Evolutionary conservation across 2,329 filamentous ascomycete genomes (phyloP).

Genomic region (Penicillium hordei): DNA sequence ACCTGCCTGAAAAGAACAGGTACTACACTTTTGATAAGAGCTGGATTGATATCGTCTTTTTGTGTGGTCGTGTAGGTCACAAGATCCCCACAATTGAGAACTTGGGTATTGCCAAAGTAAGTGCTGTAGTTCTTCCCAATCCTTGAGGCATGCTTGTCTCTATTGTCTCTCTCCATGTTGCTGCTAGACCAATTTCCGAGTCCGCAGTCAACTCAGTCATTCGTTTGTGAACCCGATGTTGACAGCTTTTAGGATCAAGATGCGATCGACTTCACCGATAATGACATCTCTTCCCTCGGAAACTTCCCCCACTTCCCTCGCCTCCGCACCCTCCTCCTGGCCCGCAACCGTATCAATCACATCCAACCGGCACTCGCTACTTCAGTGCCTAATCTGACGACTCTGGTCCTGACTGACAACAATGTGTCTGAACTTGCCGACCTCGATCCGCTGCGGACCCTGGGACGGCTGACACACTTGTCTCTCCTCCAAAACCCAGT

Average conservation of each 20-base stretch:
- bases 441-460: constrained; percentile 72
- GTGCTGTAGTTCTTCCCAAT: constrained; percentile 39
- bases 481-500: constrained; percentile 85
- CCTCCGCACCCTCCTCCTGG: constrained; percentile 81
- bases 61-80: constrained; percentile 70
- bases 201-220: not conserved
- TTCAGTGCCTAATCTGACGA: constrained; percentile 77
- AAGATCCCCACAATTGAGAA: constrained; percentile 98
- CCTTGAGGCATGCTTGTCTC: not conserved
- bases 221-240: not conserved
- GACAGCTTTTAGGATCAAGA: constrained; percentile 74
- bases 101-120: constrained; percentile 85
- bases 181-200: not conserved
- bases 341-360: constrained; percentile 79
- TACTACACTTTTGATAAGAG: constrained; percentile 76
- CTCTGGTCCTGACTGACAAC: constrained; percentile 81
- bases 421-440: constrained; percentile 81
- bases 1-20: constrained; percentile 67
- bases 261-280: constrained; percentile 97
- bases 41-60: constrained; percentile 78
- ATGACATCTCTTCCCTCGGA: constrained; percentile 83
- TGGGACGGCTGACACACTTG: constrained; percentile 73
- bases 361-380: constrained; percentile 75
- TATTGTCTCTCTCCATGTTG: constrained; percentile 4
- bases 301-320: constrained; percentile 93